A percentile compares a stretch with the other conserved stretches of the same genome.
Evolutionary conservation across 1,139 yeast genomes (phyloP).

Genomic region (Suzukiozyma palmioleophila): DNA sequence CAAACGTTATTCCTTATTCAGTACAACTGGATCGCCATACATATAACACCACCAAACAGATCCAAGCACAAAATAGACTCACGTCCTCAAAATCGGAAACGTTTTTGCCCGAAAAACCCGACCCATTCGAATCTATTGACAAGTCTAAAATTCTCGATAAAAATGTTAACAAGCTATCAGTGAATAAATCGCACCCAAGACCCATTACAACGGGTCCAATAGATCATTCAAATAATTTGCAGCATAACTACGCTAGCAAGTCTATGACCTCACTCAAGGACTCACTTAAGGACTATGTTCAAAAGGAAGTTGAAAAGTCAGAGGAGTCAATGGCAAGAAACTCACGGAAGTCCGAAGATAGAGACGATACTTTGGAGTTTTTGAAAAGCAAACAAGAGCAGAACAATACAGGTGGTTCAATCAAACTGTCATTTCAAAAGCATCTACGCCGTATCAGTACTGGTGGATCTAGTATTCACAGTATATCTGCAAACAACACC

Average conservation of each 20-base stretch:
- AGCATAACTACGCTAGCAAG: slow-evolving; percentile 7
- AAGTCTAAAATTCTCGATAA: slow-evolving; percentile 20
- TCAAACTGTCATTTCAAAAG: slow-evolving; percentile 32
- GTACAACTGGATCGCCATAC: slow-evolving; percentile 14
- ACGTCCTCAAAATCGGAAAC: background rate
- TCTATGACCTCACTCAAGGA: slow-evolving; percentile 31
- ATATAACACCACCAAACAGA: background rate
- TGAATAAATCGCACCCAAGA: slow-evolving; percentile 19
- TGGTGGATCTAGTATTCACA: slow-evolving; percentile 24
- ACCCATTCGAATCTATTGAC: slow-evolving; percentile 39
- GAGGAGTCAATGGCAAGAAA: slow-evolving; percentile 15
- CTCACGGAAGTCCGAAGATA: slow-evolving; percentile 16
- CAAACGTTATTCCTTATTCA: slow-evolving; percentile 43
- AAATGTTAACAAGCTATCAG: slow-evolving; percentile 1
- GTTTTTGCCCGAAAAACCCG: slow-evolving; percentile 11
- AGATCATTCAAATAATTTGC: slow-evolving; percentile 5
- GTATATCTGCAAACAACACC: slow-evolving; percentile 18
- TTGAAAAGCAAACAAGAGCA: slow-evolving; percentile 46
- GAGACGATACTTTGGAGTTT: slow-evolving; percentile 47
- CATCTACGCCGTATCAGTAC: slow-evolving; percentile 39
- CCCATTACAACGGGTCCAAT: slow-evolving; percentile 5
- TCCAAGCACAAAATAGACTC: slow-evolving; percentile 3
- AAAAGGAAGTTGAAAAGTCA: slow-evolving; percentile 27
- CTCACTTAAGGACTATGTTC: slow-evolving; percentile 32
- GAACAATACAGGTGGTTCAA: slow-evolving; percentile 45